Conservation (phyloP, 306 rosid genomes). For the Fragaria vesca region DNA sequence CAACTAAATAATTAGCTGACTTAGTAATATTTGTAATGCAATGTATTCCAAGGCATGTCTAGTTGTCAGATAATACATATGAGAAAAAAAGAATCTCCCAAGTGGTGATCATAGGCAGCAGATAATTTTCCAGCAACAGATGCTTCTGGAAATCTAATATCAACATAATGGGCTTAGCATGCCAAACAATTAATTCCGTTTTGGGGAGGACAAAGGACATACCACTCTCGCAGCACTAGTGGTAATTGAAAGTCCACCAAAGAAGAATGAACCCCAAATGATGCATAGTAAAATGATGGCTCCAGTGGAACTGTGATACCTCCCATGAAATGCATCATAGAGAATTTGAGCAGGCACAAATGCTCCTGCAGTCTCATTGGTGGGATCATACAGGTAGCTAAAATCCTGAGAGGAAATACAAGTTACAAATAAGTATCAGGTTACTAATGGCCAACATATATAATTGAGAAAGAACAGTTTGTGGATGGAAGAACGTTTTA, state of each 20-base stretch:
- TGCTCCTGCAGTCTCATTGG: constrained; percentile 74
- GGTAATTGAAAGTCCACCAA: constrained; percentile 83
- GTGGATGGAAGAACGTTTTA: not conserved
- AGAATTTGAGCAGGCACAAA: constrained; percentile 88
- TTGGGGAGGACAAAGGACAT: constrained; percentile 8
- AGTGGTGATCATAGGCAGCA: not conserved
- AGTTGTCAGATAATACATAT: not conserved
- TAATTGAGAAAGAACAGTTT: not conserved
- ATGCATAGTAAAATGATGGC: constrained; percentile 62
- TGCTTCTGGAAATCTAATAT: not conserved
- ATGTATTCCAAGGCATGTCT: not conserved
- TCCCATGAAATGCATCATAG: constrained; percentile 84
- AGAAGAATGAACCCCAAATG: constrained; percentile 90
- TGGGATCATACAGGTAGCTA: constrained; percentile 54
- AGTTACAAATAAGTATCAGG: constrained; percentile 8
- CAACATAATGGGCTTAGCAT: not conserved
- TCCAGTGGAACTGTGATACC: constrained; percentile 63
- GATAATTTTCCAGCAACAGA: not conserved
- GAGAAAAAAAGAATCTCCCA: not conserved
- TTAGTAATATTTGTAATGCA: not conserved
- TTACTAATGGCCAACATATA: not conserved
- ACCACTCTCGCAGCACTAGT: constrained; percentile 93
- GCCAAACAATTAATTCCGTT: not conserved
- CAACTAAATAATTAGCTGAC: not conserved
- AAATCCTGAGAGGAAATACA: constrained; percentile 46